Base-by-base conservation (phyloP, 139 green algal species). In the Chara braunii region DNA sequence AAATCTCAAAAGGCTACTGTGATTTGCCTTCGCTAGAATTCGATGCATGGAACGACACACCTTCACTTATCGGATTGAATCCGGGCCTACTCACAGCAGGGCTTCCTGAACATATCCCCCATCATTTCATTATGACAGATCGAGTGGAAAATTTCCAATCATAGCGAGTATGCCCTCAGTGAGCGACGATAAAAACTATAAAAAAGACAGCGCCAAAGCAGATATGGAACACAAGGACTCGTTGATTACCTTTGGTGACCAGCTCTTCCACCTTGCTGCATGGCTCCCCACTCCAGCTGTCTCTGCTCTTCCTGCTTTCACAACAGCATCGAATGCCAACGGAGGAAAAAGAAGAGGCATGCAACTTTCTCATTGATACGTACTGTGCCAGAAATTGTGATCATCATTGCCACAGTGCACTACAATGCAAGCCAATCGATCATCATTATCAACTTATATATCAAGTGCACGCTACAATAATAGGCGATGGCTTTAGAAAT, bases 301-400 rank as follows among this genome's bases (percentile, higher is more conserved):
- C 40, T 32, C 30, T 30, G 7, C 26, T 37, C 60, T 45, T 68
- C 60, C 60, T 60, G 37, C n/a, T 18, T 36, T 43, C 3, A 56
- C 30, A n/a, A 57, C 6, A 53, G 7, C 3, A 3, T 64, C 29
- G 55, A 28, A 8, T 8, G 8, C 8, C 11, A 57, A 8, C 11
- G 8, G 8, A 57, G 33, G 8, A 9, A 28, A 57, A 9, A 24
- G 8, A 23, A 9, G 48, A 8, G 11, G 48, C 11, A 57, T 24
- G 8, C 8, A 23, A 57, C 8, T 8, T 28, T 22, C 7, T 33
- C 14, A 44, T 42, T 7, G 18, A 7, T 6, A 14, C 3, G 26
- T 24, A 33, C n/a, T 35, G 59, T 26, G 3, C 22, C 5, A 60
- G 32, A 22, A 26, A 4, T 14, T 65, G 12, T 6, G 37, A 65